Evolutionary conservation across 2,329 filamentous ascomycete genomes (phyloP).

Genomic region (Ceratocystiopsis sp.): DNA sequence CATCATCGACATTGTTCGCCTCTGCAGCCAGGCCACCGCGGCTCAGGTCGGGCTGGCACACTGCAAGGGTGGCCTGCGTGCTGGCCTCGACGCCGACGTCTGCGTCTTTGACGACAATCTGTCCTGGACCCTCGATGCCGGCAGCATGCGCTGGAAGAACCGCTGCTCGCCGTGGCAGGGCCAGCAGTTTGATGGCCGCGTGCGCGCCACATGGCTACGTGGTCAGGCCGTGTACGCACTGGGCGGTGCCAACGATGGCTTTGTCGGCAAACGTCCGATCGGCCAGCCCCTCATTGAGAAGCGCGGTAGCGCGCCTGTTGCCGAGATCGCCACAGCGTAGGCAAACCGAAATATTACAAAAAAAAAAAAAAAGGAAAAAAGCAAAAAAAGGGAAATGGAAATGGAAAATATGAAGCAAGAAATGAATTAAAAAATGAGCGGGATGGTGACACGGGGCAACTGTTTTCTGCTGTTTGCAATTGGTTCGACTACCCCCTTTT

Average conservation of each 20-base stretch:
- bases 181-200: conserved; percentile 57
- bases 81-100: conserved; percentile 77
- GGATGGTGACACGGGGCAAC: neutral
- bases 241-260: conserved; percentile 33
- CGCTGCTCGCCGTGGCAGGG: conserved; percentile 84
- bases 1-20: conserved; percentile 66
- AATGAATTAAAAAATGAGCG: no score
- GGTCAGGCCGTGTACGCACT: conserved; percentile 59
- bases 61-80: conserved; percentile 63
- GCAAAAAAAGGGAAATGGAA: neutral
- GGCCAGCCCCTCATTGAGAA: conserved; percentile 32
- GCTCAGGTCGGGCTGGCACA: conserved; percentile 71
- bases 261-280: conserved; percentile 29
- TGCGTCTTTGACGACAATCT: conserved; percentile 82
- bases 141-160: conserved; percentile 88
- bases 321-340: neutral
- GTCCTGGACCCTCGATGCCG: conserved; percentile 54
- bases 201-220: conserved; percentile 71
- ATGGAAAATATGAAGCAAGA: neutral
- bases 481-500: neutral
- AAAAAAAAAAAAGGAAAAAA: neutral
- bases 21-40: conserved; percentile 78
- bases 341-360: neutral
- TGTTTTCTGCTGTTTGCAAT: no score
- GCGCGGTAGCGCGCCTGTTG: neutral